Evolutionary conservation across 306 rosid species (phyloP).

Genomic region (Canavalia gladiata): DNA sequence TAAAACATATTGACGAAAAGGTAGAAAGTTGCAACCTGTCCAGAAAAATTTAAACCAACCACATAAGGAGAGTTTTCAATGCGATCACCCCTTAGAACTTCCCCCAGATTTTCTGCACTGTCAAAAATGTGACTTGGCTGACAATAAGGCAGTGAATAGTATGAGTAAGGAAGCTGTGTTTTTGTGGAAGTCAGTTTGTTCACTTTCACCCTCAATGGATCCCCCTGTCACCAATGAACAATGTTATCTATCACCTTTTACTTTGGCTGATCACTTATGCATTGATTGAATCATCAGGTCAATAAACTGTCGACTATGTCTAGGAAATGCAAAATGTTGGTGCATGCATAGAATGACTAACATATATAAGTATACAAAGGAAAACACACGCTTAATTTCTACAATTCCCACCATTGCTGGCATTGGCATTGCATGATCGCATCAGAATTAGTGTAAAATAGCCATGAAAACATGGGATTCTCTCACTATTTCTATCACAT

Average conservation of each 20-base stretch:
- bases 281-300: conserved; percentile 3
- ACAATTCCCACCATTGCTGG: background rate
- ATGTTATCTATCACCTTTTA: background rate
- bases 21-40: background rate
- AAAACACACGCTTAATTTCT: background rate
- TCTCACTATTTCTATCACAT: background rate
- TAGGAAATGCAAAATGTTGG: conserved; percentile 6
- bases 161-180: conserved; percentile 48
- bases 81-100: conserved; percentile 48
- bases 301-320: background rate
- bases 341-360: conserved; percentile 7
- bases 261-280: background rate
- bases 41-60: conserved; percentile 42
- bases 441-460: background rate
- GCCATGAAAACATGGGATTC: background rate
- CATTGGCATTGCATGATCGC: conserved; percentile 22
- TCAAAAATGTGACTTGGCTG: conserved; percentile 27
- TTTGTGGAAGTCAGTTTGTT: conserved; percentile 41
- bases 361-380: background rate
- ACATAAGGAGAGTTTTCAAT: conserved; percentile 47
- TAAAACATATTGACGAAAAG: background rate
- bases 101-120: conserved; percentile 42
- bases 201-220: conserved; percentile 39
- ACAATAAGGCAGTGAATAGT: conserved; percentile 52
- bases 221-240: conserved; percentile 46